Evolutionary conservation across 2,329 filamentous ascomycete genomes (phyloP).

Genomic region (Aspergillus amoenus): DNA sequence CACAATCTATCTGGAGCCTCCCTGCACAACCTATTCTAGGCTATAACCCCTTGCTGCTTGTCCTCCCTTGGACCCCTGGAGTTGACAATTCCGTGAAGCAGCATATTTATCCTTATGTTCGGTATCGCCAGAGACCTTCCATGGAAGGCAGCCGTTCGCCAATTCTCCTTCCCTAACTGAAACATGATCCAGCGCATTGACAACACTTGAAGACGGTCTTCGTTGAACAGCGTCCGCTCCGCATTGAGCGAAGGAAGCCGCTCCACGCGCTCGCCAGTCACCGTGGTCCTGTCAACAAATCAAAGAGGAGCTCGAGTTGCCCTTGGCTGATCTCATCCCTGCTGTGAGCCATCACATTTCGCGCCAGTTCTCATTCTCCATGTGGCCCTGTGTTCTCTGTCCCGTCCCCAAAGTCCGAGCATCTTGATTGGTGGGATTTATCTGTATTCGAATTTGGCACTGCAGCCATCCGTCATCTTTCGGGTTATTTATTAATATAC

Average conservation of each 20-base stretch:
- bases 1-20: not conserved
- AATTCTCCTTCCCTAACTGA: not conserved
- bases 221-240: not conserved
- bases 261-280: not conserved
- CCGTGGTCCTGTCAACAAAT: not conserved
- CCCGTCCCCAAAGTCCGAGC: not conserved
- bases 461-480: not conserved
- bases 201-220: not conserved
- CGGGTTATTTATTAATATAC: not conserved
- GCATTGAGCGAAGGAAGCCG: not conserved
- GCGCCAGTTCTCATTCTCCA: not conserved
- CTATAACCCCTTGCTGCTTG: not conserved
- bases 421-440: slow-evolving; percentile 2
- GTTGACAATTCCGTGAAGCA: not conserved
- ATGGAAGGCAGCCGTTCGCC: not conserved
- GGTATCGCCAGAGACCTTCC: not conserved
- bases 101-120: not conserved
- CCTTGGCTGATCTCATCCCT: slow-evolving; percentile 4
- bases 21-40: not conserved
- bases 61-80: not conserved
- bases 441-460: not conserved
- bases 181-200: not conserved
- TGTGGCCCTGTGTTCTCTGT: too few species aligned
- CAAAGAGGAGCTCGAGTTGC: not conserved
- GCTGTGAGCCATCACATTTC: slow-evolving; percentile 3